Conservation (phyloP, 345 rosid species). For the Eucalyptus erythrocorys region DNA sequence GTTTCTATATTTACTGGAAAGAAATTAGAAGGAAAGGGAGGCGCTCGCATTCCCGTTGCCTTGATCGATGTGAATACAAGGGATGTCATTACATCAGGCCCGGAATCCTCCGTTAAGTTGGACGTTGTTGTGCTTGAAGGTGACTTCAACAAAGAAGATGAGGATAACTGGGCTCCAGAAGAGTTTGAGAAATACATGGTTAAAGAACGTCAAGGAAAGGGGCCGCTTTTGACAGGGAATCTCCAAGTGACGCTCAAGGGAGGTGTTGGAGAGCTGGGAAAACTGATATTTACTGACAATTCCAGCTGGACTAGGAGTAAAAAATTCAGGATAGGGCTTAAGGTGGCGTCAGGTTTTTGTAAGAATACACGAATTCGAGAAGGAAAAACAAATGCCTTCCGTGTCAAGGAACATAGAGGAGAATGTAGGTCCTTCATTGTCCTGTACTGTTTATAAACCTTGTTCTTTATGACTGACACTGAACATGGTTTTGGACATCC, state of each 20-base stretch:
- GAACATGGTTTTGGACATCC: background rate
- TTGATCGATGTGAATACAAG: background rate
- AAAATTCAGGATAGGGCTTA: background rate
- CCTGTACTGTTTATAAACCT: too few species aligned
- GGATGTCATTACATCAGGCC: too few species aligned
- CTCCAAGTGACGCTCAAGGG: too few species aligned
- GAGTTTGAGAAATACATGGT: too few species aligned
- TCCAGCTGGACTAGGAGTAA: background rate
- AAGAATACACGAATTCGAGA: slow-evolving; percentile 14
- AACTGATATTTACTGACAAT: background rate
- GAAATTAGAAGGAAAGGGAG: accelerated
- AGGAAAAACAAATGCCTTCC: slow-evolving; percentile 19
- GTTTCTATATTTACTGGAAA: background rate
- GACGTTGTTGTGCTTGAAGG: too few species aligned
- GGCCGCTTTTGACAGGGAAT: accelerated
- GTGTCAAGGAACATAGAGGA: slow-evolving; percentile 22
- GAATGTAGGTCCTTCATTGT: slow-evolving; percentile 1
- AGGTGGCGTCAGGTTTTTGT: background rate
- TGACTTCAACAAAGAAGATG: too few species aligned
- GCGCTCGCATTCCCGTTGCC: accelerated
- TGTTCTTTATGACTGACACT: background rate
- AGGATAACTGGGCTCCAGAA: too few species aligned
- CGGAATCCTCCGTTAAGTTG: too few species aligned
- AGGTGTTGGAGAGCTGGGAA: too few species aligned
- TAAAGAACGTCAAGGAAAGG: too few species aligned